phyloP scores from a whole-genome alignment of 169 alveolate species.

The Plasmodium reichenowi region DNA sequence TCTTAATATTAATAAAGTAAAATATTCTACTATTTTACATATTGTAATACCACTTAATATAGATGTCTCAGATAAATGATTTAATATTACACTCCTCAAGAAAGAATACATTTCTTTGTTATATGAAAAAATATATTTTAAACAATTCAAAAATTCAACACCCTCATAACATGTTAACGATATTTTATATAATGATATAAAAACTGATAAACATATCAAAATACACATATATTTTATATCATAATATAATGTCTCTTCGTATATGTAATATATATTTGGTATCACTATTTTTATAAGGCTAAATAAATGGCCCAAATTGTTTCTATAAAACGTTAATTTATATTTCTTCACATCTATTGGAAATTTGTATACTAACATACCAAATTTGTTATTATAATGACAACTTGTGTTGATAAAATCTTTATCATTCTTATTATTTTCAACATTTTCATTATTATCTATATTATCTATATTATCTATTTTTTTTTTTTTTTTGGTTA shows the following conservation, averaged over 20 bases:
- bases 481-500: conserved; percentile 1
- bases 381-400: background rate
- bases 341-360: conserved; percentile 71
- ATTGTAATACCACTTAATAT: conserved; percentile 67
- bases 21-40: conserved; percentile 36
- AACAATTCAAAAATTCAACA: conserved; percentile 27
- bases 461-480: background rate
- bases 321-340: conserved; percentile 48
- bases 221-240: conserved; percentile 71
- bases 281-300: conserved; percentile 58
- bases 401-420: background rate
- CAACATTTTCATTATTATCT: background rate
- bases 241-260: conserved; percentile 47
- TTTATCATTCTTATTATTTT: background rate
- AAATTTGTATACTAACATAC: conserved; percentile 20
- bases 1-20: background rate
- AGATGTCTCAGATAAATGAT: conserved; percentile 61
- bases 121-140: conserved; percentile 32
- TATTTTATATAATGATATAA: conserved; percentile 64
- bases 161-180: conserved; percentile 1
- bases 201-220: conserved; percentile 40
- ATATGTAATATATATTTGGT: conserved; percentile 47
- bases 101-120: conserved; percentile 45
- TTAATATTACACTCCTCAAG: conserved; percentile 23
- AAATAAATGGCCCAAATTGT: conserved; percentile 34